phyloP scores from a whole-genome alignment of 2,329 filamentous ascomycete genomes.

The Penicillium crustosum region DNA sequence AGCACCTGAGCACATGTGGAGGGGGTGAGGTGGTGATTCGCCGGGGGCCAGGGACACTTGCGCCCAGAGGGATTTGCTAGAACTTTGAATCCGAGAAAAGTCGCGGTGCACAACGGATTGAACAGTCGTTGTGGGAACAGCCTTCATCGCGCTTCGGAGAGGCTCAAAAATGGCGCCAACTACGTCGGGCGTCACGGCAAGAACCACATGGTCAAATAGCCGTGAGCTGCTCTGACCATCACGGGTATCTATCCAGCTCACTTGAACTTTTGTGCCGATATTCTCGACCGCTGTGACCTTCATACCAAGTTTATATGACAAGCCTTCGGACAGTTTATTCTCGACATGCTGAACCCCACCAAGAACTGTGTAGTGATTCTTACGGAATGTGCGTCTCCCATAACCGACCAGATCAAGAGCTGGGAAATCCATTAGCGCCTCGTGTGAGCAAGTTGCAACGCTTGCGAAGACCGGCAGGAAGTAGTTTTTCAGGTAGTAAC shows the following conservation, averaged over 20 bases:
- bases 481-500: slow-evolving; percentile 51
- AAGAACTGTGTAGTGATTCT: slow-evolving; percentile 54
- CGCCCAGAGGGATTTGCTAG: slow-evolving; percentile 9
- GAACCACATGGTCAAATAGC: slow-evolving; percentile 53
- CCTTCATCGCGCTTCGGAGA: slow-evolving; percentile 25
- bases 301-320: slow-evolving; percentile 45
- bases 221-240: slow-evolving; percentile 30
- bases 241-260: slow-evolving; percentile 19
- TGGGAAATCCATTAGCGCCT: slow-evolving; percentile 52
- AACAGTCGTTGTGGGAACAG: slow-evolving; percentile 43
- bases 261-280: slow-evolving; percentile 16
- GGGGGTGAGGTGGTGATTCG: slow-evolving; percentile 3
- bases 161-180: slow-evolving; percentile 50
- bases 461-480: slow-evolving; percentile 56
- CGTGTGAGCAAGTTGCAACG: slow-evolving; percentile 57
- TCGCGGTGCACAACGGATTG: slow-evolving; percentile 39
- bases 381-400: slow-evolving; percentile 48
- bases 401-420: slow-evolving; percentile 56
- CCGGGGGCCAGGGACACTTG: not conserved
- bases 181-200: slow-evolving; percentile 56
- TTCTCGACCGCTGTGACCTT: slow-evolving; percentile 26
- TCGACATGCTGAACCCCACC: slow-evolving; percentile 54
- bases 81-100: slow-evolving; percentile 13
- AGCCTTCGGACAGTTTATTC: slow-evolving; percentile 43
- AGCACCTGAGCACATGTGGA: slow-evolving; percentile 8